Evolutionary conservation across 1,284 basidiomycete genomes (phyloP).

Genomic region (Leccinum griseonigrum): DNA sequence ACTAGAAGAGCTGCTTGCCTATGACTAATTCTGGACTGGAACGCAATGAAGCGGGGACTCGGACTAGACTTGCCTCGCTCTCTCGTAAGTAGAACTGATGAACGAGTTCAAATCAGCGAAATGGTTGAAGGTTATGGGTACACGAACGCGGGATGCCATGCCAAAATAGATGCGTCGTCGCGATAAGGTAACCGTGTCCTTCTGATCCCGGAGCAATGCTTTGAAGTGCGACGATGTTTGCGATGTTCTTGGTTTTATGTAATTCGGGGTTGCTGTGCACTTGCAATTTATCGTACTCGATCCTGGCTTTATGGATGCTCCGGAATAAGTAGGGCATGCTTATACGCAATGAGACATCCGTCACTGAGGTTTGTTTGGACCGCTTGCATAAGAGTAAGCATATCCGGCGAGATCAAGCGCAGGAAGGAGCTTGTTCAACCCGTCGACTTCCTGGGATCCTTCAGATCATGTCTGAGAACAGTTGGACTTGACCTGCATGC

Average conservation of each 20-base stretch:
- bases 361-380: conserved; percentile 67
- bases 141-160: conserved; percentile 69
- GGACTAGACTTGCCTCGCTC: conserved; percentile 55
- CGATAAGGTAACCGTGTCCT: conserved; percentile 62
- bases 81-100: conserved; percentile 81
- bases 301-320: conserved; percentile 41
- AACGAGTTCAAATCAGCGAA: conserved; percentile 3
- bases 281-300: conserved; percentile 70
- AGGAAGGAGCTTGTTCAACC: conserved; percentile 63
- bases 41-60: background rate
- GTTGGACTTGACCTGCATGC: conserved; percentile 62
- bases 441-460: conserved; percentile 69
- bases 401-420: conserved; percentile 60
- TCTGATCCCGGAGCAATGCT: conserved; percentile 33
- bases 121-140: conserved; percentile 1
- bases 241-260: conserved; percentile 83
- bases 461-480: conserved; percentile 4
- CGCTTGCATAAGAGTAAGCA: conserved; percentile 58
- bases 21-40: conserved; percentile 4
- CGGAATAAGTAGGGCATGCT: conserved; percentile 45
- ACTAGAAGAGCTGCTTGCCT: conserved; percentile 73
- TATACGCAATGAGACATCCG: conserved; percentile 80
- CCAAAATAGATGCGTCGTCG: conserved; percentile 92
- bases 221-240: conserved; percentile 67
- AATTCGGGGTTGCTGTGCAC: conserved; percentile 38